These are phyloP conservation scores for Penicillium freii DNA, from an alignment of 2,329 filamentous ascomycete genomes.

Conservation along the genomic window DNA sequence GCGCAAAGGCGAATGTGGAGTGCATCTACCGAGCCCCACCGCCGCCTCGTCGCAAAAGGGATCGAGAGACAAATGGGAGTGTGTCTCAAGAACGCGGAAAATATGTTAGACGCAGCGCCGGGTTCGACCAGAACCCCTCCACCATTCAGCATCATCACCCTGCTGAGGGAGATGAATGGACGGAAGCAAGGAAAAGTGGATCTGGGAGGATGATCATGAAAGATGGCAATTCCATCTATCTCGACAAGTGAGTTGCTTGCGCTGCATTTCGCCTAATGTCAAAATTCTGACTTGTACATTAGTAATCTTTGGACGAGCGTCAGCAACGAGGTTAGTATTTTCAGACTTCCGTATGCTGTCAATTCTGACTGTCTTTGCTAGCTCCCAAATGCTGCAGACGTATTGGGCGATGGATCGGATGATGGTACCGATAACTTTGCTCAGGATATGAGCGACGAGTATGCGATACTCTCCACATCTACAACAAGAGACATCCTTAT, in stretches of 20 bases:
- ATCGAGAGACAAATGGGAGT: constrained; percentile 5
- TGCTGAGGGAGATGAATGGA: no score
- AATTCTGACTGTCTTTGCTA: constrained; percentile 6
- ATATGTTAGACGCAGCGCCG: constrained; percentile 1
- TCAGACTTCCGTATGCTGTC: neutral
- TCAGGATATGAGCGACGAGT: constrained; percentile 13
- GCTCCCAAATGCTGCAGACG: constrained; percentile 24
- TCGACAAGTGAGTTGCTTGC: constrained; percentile 23
- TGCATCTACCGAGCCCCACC: constrained; percentile 37
- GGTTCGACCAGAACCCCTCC: neutral
- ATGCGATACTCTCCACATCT: constrained; percentile 13
- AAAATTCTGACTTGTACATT: neutral
- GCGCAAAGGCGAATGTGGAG: constrained; percentile 38
- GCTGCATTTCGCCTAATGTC: neutral
- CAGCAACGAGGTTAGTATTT: constrained; percentile 19
- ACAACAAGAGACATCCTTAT: neutral
- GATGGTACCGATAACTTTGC: constrained; percentile 5
- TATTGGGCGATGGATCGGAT: constrained; percentile 15
- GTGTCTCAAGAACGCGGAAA: constrained; percentile 14
- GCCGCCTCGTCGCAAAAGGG: constrained; percentile 28
- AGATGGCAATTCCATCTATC: constrained; percentile 25
- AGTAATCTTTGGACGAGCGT: constrained; percentile 25
- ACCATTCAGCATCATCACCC: neutral
- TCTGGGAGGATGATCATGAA: constrained; percentile 25
- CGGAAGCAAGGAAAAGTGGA: neutral